Conservation (phyloP, 2,329 filamentous ascomycete genomes). For the Beauveria asiatica region DNA sequence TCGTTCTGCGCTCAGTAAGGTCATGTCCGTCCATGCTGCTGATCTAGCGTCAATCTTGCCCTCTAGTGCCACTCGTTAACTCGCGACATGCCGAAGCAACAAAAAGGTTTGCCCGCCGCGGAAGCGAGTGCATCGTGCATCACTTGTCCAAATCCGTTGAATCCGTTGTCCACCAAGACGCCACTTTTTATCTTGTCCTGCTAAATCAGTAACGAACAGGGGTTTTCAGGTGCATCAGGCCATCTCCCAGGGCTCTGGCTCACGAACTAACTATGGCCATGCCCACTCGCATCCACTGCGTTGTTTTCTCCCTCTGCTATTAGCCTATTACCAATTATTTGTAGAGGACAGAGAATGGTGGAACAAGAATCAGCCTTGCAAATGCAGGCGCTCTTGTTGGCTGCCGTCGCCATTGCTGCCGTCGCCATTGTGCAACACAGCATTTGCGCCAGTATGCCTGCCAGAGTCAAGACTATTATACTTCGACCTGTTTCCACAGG, state of each 20-base stretch:
- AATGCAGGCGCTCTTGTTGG: conserved; percentile 3
- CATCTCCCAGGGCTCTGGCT: not conserved
- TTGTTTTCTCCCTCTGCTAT: not conserved
- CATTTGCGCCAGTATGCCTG: not conserved
- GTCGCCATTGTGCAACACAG: not conserved
- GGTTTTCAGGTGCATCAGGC: not conserved
- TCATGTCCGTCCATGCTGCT: not conserved
- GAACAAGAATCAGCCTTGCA: not conserved
- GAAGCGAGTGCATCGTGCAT: not conserved
- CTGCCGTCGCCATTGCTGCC: not conserved
- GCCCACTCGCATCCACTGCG: conserved; percentile 4
- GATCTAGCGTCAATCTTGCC: conserved; percentile 2
- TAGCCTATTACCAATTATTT: not conserved
- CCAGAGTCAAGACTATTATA: not conserved
- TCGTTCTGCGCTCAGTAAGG: no score
- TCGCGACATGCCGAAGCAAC: conserved; percentile 6
- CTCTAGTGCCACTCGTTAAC: not conserved
- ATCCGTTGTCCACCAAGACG: conserved; percentile 1
- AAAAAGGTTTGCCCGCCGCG: not conserved
- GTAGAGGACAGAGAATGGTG: not conserved
- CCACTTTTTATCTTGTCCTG: not conserved
- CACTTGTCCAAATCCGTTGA: not conserved
- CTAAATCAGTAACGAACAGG: no score
- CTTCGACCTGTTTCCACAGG: not conserved
- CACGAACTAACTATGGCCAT: not conserved